Evolutionary conservation across 2,329 filamentous ascomycete genomes (phyloP), one percentile per base, ranked within the genome.

Genomic region (Cytospora paraplurivora): DNA sequence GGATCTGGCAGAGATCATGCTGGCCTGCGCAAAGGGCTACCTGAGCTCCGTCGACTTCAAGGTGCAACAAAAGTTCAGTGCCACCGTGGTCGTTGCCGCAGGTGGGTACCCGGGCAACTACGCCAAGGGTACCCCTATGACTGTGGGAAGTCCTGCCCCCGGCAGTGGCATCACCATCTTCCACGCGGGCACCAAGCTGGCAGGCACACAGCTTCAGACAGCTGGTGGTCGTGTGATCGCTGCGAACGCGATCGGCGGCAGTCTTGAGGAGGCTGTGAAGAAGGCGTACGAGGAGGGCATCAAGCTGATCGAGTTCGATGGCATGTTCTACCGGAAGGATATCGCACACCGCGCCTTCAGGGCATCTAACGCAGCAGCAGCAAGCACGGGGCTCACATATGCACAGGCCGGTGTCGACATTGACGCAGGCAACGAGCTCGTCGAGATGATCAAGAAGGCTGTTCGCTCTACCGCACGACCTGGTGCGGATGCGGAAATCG

Each of bases 391-490:
- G 15, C 84, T 99, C 74, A 98, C 95, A 8, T 99, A 99, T 74
- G 95, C 94, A 10, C 86, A 91, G 57, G 93, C 95, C 1, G 95
- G 95, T 63, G 95, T 99, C 27, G 95, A 91, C 70, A 97, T 99
- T 67, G 92, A 97, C 68, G 91, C 92, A 7, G 95, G 95, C 33
- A 99, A 99, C 74, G 86, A 91, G 67, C 90, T 99, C 53, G 94
- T 99, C 53, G 86, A 93, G 73, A 88, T 89, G 69, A 99, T 99
- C 82, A 97, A 96, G 79, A 85, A 87, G 67, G 91, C 90, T 7
- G 94, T 98, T n/a, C 85, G 87, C 34, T 90, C 91, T 52, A 99
- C 95, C 32, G 86, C 85, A 71, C 87, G 93, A 19, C 87, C 93
- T 15, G 95, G 95, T 53, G 92, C 95, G 1, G 92, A 97, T 75